phyloP scores from a whole-genome alignment of 192 early-diverging fungal species.

The Coemansia sp. region DNA sequence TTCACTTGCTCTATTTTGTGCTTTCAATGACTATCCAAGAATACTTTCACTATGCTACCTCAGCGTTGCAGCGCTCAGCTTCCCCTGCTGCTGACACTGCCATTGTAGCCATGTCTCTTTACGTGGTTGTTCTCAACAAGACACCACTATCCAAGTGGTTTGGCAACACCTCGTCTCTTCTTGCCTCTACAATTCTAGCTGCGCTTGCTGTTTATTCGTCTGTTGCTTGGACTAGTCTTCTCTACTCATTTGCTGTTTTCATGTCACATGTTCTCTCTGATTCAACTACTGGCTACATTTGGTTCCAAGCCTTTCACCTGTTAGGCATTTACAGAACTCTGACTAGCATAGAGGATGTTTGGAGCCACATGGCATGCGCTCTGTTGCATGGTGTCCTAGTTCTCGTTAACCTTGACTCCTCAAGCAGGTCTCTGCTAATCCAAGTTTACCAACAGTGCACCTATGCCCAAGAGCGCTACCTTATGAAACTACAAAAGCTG shows the following conservation, averaged over 20 bases:
- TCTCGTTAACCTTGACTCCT: not conserved
- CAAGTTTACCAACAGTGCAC: not conserved
- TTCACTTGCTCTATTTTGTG: not conserved
- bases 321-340: not conserved
- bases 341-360: not conserved
- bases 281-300: not conserved
- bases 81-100: not conserved
- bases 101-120: not conserved
- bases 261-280: not conserved
- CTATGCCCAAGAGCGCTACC: not conserved
- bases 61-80: not conserved
- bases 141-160: not conserved
- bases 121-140: not conserved
- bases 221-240: not conserved
- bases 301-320: constrained; percentile 1
- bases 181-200: not conserved
- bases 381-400: not conserved
- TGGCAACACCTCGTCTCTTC: not conserved
- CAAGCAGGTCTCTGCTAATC: not conserved
- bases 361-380: not conserved
- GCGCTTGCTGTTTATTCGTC: not conserved
- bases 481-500: not conserved
- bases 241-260: not conserved
- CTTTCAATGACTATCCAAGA: not conserved
- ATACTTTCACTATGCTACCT: not conserved